Base-by-base conservation (phyloP, 2,329 filamentous ascomycete species). In the Penicillium sp. region DNA sequence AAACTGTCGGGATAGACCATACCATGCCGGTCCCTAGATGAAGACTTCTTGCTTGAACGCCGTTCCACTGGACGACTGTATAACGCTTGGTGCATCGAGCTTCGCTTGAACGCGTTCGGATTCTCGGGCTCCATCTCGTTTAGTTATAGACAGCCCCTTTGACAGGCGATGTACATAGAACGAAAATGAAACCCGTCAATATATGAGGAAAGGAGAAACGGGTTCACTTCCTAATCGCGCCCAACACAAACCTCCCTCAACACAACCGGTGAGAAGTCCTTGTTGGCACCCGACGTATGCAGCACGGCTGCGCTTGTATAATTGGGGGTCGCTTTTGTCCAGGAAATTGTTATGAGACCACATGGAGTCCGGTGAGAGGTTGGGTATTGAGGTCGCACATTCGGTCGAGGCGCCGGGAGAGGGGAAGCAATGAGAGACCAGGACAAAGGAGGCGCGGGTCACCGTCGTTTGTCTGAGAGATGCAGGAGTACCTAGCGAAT, bases 1-100 rank as follows among this genome's bases (percentile, higher is more conserved):
- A 79, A 77, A 55, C 69, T 77, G 61, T 80, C 78, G 31, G 76
- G 75, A 59, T 79, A 79, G 27, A 79, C 71, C 64, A 76, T 77
- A 47, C 77, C 77, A 66, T 78, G 77, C 35, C 77, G 74, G 60
- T 79, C 77, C 58, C 73, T 75, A 19, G 77, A 79, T 29, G 77
- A 77, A 33, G 77, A 78, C 60, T 79, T 79, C 63, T 79, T 80
- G 69, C 77, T 79, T 10, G 77, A 68, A 39, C 76, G 71, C 47
- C 77, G 72, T 68, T 78, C 76, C 58, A 79, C 70, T 33, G 75
- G 74, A 55, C 75, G 73, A 58, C 69, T 74, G 59, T 76, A 69
- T 44, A 66, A 61, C 55, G 71, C 72, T 51, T 76, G 72, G 50
- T 74, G 73, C 60, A 71, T 67, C 21, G 75, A 76, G 60, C 74